These are phyloP conservation scores for Auricularia cornea DNA, from an alignment of 768 basidiomycete genomes.

Conservation along the genomic window DNA sequence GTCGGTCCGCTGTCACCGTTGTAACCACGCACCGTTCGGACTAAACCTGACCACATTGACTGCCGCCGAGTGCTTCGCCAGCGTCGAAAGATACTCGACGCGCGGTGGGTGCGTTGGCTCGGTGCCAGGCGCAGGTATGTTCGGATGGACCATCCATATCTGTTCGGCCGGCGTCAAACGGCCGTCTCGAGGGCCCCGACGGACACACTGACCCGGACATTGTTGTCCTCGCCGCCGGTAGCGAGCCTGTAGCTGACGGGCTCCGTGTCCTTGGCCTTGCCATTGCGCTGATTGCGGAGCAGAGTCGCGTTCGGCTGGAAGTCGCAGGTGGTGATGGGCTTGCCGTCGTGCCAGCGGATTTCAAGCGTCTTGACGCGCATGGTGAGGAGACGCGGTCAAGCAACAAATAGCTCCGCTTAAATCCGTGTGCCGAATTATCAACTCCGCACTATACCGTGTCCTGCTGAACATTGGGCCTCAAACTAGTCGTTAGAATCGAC, in stretches of 20 bases:
- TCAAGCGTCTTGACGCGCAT: slow-evolving; percentile 89
- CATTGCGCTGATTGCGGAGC: not conserved
- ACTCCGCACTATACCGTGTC: too few relatives aligned
- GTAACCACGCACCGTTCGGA: slow-evolving; percentile 64
- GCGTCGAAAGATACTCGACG: slow-evolving; percentile 92
- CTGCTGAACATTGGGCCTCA: too few relatives aligned
- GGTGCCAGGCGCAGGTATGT: slow-evolving; percentile 41
- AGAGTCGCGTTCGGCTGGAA: slow-evolving; percentile 57
- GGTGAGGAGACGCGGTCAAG: not conserved
- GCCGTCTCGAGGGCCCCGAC: not conserved
- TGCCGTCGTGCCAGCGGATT: slow-evolving; percentile 94
- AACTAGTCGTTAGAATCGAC: too few relatives aligned
- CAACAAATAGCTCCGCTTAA: not conserved
- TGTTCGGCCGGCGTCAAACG: slow-evolving; percentile 20
- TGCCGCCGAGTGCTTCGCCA: slow-evolving; percentile 85
- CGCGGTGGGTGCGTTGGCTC: slow-evolving; percentile 54
- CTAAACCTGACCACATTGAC: slow-evolving; percentile 97
- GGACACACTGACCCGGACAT: slow-evolving; percentile 72
- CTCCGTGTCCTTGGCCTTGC: slow-evolving; percentile 30
- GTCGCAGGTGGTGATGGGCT: slow-evolving; percentile 94
- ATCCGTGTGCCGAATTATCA: too few relatives aligned
- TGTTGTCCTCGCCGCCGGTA: slow-evolving; percentile 93
- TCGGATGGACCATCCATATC: slow-evolving; percentile 94
- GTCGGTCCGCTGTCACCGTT: slow-evolving; percentile 3
- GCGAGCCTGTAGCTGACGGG: slow-evolving; percentile 80